These are phyloP conservation scores for Anthracocystis panici-leucophaei DNA, from an alignment of 1,284 basidiomycete genomes.

Conservation along the genomic window DNA sequence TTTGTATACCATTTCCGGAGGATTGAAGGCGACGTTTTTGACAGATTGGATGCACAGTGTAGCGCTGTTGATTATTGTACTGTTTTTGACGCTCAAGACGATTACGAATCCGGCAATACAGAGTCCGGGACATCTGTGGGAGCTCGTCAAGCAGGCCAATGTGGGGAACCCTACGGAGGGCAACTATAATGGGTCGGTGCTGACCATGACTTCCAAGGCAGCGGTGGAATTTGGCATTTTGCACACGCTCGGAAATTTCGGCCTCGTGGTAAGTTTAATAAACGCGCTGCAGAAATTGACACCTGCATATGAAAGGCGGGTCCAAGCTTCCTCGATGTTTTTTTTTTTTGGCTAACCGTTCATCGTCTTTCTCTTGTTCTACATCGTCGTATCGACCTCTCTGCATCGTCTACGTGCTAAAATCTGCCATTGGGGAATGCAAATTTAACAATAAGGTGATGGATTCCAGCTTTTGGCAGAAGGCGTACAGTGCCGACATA, in stretches of 20 bases:
- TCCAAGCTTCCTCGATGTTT: too few relatives aligned
- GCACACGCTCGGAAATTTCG: slow-evolving; percentile 64
- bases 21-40: slow-evolving; percentile 59
- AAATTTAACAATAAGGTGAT: slow-evolving; percentile 19
- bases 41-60: slow-evolving; percentile 64
- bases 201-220: slow-evolving; percentile 83
- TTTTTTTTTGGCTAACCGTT: not conserved
- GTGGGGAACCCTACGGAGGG: slow-evolving; percentile 71
- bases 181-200: slow-evolving; percentile 76
- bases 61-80: slow-evolving; percentile 58
- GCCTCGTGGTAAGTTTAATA: slow-evolving; percentile 44
- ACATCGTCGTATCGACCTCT: not conserved
- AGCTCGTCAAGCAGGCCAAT: slow-evolving; percentile 43
- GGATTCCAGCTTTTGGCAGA: slow-evolving; percentile 63
- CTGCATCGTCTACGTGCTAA: too few relatives aligned
- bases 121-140: slow-evolving; percentile 51
- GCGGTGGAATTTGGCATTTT: slow-evolving; percentile 72
- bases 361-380: too few relatives aligned
- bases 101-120: slow-evolving; percentile 45
- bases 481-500: slow-evolving; percentile 58
- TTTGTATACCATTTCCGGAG: slow-evolving; percentile 62
- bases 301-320: not conserved
- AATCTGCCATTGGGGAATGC: too few relatives aligned
- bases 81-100: slow-evolving; percentile 60
- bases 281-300: not conserved